A percentile compares a stretch with the other conserved stretches of the same genome.
These are phyloP conservation scores for Penicillium griseofulvum DNA, from an alignment of 2,329 filamentous ascomycete species.

Conservation along the genomic window DNA sequence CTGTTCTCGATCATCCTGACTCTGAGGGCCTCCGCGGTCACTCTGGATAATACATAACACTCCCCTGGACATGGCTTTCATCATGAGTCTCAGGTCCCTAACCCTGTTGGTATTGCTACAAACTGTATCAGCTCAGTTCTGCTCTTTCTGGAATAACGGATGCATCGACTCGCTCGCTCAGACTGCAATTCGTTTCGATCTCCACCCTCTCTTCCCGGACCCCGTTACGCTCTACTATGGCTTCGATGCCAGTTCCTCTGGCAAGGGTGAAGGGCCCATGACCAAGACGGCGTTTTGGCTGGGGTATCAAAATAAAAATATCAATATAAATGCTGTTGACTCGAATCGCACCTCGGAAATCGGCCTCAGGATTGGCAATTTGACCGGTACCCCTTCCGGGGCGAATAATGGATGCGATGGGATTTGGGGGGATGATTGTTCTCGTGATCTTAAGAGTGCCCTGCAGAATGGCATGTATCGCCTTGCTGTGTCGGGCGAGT, in stretches of 20 bases:
- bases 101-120: constrained; percentile 23
- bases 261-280: constrained; percentile 34
- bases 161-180: constrained; percentile 42
- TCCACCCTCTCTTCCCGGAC: constrained; percentile 35
- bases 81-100: not conserved
- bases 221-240: constrained; percentile 36
- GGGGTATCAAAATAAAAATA: constrained; percentile 28
- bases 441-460: constrained; percentile 28
- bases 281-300: constrained; percentile 40
- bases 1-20: constrained; percentile 15
- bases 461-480: constrained; percentile 29
- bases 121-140: constrained; percentile 30
- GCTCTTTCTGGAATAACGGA: constrained; percentile 34
- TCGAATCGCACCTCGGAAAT: constrained; percentile 39
- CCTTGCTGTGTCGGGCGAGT: constrained; percentile 25
- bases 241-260: constrained; percentile 33
- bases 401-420: constrained; percentile 39
- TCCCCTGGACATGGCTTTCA: constrained; percentile 20
- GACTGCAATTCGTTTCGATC: constrained; percentile 33
- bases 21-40: constrained; percentile 25
- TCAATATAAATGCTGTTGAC: constrained; percentile 28
- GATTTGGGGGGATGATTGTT: constrained; percentile 37
- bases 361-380: constrained; percentile 37
- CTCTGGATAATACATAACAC: constrained; percentile 10
- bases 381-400: constrained; percentile 36